These are phyloP conservation scores for Cercophora newfieldiana DNA, from an alignment of 495 filamentous ascomycete species.

Conservation along the genomic window DNA sequence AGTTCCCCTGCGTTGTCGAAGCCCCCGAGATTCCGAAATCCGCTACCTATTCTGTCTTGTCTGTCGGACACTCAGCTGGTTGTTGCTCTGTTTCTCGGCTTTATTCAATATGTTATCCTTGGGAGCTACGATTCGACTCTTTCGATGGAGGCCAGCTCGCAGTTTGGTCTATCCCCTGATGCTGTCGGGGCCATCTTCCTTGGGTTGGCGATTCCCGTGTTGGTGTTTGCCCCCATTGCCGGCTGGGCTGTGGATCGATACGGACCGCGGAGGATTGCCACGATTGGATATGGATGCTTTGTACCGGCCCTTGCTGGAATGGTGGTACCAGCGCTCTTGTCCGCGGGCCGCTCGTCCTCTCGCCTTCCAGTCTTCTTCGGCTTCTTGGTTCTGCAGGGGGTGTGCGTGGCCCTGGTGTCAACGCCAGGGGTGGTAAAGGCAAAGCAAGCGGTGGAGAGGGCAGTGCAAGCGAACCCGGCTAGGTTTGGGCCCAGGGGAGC, in stretches of 20 bases:
- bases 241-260: constrained; percentile 17
- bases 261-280: constrained; percentile 9
- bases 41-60: constrained; percentile 16
- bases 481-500: constrained; percentile 14
- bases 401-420: constrained; percentile 11
- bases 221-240: neutral
- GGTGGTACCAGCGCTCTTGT: neutral
- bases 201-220: constrained; percentile 5
- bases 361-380: constrained; percentile 4
- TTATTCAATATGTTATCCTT: constrained; percentile 14
- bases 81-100: constrained; percentile 8
- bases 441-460: constrained; percentile 13
- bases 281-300: constrained; percentile 6
- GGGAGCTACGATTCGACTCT: constrained; percentile 16
- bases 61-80: constrained; percentile 13
- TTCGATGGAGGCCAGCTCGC: neutral
- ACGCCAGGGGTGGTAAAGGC: constrained; percentile 17
- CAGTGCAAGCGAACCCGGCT: constrained; percentile 2
- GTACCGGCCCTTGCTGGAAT: constrained; percentile 5
- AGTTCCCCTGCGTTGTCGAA: neutral
- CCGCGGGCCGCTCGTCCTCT: neutral
- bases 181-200: constrained; percentile 14
- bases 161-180: constrained; percentile 5
- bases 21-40: neutral
- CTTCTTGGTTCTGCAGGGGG: constrained; percentile 6